Evolutionary conservation across 1,284 basidiomycete species (phyloP).

Genomic region (Cutaneotrichosporon arboriforme): DNA sequence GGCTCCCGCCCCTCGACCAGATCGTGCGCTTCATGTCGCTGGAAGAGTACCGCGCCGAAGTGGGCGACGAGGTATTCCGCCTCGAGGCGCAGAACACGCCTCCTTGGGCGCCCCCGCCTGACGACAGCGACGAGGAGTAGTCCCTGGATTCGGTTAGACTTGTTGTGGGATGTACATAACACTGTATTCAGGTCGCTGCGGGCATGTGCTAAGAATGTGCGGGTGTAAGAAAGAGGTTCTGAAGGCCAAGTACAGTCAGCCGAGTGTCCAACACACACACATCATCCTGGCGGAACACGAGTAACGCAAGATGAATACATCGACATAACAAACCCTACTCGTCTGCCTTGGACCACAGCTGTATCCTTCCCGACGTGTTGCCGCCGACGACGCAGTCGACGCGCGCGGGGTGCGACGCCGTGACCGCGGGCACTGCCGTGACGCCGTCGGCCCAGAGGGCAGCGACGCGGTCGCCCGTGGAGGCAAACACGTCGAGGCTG

Average conservation of each 20-base stretch:
- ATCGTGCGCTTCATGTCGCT: background rate
- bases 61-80: background rate
- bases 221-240: too few species aligned
- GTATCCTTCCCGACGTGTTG: constrained; percentile 45
- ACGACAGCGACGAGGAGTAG: background rate
- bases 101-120: background rate
- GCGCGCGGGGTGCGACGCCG: constrained; percentile 45
- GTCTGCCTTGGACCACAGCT: constrained; percentile 34
- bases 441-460: constrained; percentile 41
- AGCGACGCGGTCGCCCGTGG: constrained; percentile 41
- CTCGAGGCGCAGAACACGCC: background rate
- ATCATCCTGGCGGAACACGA: too few species aligned
- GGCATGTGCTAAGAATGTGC: too few species aligned
- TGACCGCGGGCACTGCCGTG: constrained; percentile 50
- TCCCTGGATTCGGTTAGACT: too few species aligned
- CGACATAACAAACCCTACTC: background rate
- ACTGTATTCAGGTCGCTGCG: too few species aligned
- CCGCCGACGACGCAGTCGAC: constrained; percentile 47
- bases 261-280: too few species aligned
- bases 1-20: background rate
- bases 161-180: too few species aligned
- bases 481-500: constrained; percentile 44
- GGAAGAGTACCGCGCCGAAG: background rate
- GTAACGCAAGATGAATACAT: too few species aligned
- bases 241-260: too few species aligned